A percentile compares a stretch with the other conserved stretches of the same genome.
Conservation (phyloP, 768 basidiomycete species). For the Steccherinum ochraceum region DNA sequence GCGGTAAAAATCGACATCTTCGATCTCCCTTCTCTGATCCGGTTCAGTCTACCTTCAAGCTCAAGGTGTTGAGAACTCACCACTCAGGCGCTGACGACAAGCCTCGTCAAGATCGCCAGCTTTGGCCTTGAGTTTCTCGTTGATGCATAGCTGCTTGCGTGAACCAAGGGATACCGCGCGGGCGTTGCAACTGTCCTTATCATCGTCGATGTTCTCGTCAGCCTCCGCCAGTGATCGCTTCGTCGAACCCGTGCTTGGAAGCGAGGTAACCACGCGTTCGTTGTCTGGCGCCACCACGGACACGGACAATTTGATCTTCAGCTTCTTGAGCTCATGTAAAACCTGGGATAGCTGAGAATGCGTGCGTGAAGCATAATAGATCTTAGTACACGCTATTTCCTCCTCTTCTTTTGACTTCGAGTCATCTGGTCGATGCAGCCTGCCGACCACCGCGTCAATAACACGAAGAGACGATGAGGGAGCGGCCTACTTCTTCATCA, state of each 20-base stretch:
- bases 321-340: slow-evolving; percentile 72
- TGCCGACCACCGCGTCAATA: slow-evolving; percentile 3
- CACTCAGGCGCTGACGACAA: slow-evolving; percentile 61
- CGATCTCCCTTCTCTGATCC: slow-evolving; percentile 51
- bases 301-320: slow-evolving; percentile 41
- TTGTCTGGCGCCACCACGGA: slow-evolving; percentile 9
- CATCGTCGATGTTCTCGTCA: slow-evolving; percentile 1
- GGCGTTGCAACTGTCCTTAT: slow-evolving; percentile 20
- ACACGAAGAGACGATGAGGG: background rate
- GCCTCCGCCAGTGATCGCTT: slow-evolving; percentile 1
- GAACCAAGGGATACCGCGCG: slow-evolving; percentile 85
- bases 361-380: slow-evolving; percentile 92
- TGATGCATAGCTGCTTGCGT: slow-evolving; percentile 88
- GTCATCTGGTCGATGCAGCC: slow-evolving; percentile 12
- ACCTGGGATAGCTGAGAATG: slow-evolving; percentile 95
- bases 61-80: slow-evolving; percentile 7
- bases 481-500: slow-evolving; percentile 67
- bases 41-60: slow-evolving; percentile 15
- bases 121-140: slow-evolving; percentile 63
- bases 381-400: slow-evolving; percentile 65
- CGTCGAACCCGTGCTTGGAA: background rate
- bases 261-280: background rate
- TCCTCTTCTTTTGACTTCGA: slow-evolving; percentile 29
- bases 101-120: slow-evolving; percentile 77
- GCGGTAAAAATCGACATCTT: slow-evolving; percentile 74